Percentiles rank a stretch among this genome's conserved stretches.
These are phyloP conservation scores for Botrytis byssoidea DNA, from an alignment of 2,329 filamentous ascomycete species.

Conservation along the genomic window DNA sequence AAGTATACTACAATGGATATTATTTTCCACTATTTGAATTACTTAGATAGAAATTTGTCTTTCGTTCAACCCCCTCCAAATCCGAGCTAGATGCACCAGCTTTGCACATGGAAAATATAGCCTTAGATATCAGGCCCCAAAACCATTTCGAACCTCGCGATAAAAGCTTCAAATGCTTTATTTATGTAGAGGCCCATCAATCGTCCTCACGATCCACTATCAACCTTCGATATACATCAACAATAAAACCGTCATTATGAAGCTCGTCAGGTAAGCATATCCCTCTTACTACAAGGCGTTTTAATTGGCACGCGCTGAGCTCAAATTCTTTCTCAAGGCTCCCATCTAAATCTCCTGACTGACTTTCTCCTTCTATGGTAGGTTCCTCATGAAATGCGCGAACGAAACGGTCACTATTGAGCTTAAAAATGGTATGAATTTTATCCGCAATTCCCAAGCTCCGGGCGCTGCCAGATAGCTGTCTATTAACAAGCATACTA, in stretches of 20 bases:
- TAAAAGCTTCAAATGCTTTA: slow-evolving; percentile 21
- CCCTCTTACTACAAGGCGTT: slow-evolving; percentile 29
- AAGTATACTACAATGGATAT: slow-evolving; percentile 3
- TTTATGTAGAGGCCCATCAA: slow-evolving; percentile 13
- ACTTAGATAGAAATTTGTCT: background rate
- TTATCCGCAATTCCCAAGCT: slow-evolving; percentile 6
- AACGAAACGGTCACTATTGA: slow-evolving; percentile 99
- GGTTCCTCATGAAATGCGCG: slow-evolving; percentile 98
- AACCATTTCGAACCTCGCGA: slow-evolving; percentile 14
- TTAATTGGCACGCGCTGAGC: slow-evolving; percentile 47
- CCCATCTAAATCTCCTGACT: slow-evolving; percentile 40
- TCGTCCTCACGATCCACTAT: slow-evolving; percentile 1
- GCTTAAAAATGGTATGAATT: slow-evolving; percentile 82
- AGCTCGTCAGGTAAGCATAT: slow-evolving; percentile 83
- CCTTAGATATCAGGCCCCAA: background rate
- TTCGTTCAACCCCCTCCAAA: background rate
- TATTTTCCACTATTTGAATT: background rate
- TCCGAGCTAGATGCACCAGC: background rate
- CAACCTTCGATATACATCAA: slow-evolving; percentile 10
- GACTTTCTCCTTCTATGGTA: slow-evolving; percentile 44
- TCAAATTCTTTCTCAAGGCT: slow-evolving; percentile 43
- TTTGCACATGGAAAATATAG: background rate
- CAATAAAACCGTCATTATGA: slow-evolving; percentile 63
- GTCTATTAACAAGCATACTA: slow-evolving; percentile 41
- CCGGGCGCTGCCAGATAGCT: background rate